Conservation (phyloP, 352 stramenopile genomes). For the Phytophthora tubulina region DNA sequence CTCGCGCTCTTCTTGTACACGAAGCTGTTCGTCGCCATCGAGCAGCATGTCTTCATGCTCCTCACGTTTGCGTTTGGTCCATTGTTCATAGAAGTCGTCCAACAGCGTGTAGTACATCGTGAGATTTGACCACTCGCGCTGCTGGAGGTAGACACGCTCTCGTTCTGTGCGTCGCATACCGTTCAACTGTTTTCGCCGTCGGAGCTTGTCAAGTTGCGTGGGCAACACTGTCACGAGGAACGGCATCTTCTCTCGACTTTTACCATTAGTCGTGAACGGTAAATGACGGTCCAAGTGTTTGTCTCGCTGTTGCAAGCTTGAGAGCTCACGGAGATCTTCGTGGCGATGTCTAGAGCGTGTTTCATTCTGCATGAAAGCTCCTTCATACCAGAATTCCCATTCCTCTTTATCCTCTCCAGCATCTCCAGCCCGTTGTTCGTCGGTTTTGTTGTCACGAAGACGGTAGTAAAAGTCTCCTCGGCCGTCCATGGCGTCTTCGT, state of each 20-base stretch:
- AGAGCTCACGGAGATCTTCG: conserved; percentile 53
- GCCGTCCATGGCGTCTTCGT: conserved; percentile 69
- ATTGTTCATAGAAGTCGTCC: conserved; percentile 77
- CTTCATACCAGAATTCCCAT: conserved; percentile 83
- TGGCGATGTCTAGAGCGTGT: conserved; percentile 66
- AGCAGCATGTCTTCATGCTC: conserved; percentile 46
- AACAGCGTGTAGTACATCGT: conserved; percentile 66
- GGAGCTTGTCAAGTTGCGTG: conserved; percentile 47
- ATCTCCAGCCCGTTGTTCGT: conserved; percentile 5
- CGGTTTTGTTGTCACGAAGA: conserved; percentile 1
- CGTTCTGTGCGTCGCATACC: conserved; percentile 43
- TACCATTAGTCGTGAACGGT: conserved; percentile 78
- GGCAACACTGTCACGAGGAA: conserved; percentile 59
- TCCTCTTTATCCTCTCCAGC: conserved; percentile 21
- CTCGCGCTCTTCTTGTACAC: conserved; percentile 47
- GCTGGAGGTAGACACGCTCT: conserved; percentile 55
- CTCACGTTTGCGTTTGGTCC: conserved; percentile 52
- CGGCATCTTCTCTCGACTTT: conserved; percentile 68
- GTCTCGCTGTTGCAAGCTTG: conserved; percentile 6
- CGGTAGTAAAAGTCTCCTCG: conserved; percentile 69
- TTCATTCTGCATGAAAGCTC: conserved; percentile 68
- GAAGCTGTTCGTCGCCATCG: conserved; percentile 34
- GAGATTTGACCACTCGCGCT: conserved; percentile 58
- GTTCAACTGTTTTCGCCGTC: conserved; percentile 51
- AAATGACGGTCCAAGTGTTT: conserved; percentile 34